These are phyloP conservation scores for Batrachochytrium dendrobatidis DNA, from an alignment of 371 early-diverging fungal genomes.

Conservation along the genomic window DNA sequence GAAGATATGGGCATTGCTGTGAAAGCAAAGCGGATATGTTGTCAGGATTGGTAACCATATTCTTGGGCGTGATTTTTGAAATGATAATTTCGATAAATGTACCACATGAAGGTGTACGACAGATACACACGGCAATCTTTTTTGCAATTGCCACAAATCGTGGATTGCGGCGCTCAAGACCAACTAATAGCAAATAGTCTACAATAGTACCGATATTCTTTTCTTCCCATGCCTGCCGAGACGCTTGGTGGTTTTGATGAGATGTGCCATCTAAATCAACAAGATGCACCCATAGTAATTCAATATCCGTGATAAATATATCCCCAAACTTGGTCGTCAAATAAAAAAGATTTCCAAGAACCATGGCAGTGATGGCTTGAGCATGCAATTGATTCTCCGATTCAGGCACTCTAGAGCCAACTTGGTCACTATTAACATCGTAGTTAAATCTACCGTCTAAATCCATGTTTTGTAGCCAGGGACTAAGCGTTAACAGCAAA, in stretches of 20 bases:
- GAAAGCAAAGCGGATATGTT: not conserved
- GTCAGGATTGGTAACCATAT: conserved; percentile 56
- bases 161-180: conserved; percentile 68
- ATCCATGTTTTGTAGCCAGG: conserved; percentile 81
- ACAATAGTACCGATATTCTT: conserved; percentile 60
- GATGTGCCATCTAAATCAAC: conserved; percentile 30
- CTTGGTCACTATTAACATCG: not conserved
- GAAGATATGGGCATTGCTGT: not conserved
- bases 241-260: not conserved
- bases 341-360: conserved; percentile 76
- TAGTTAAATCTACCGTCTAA: not conserved
- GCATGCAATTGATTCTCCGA: not conserved
- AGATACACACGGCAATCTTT: conserved; percentile 71
- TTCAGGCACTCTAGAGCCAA: not conserved
- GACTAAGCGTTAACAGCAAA: conserved; percentile 66
- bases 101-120: conserved; percentile 57
- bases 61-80: conserved; percentile 64
- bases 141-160: conserved; percentile 71
- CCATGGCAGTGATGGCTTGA: conserved; percentile 21
- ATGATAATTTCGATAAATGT: conserved; percentile 58
- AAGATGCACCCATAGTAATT: conserved; percentile 73
- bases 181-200: conserved; percentile 61
- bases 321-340: conserved; percentile 78
- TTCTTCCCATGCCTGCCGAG: conserved; percentile 16
- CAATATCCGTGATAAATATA: conserved; percentile 67